Conservation (phyloP, 192 early-diverging fungal genomes). For the Kappamyces sp. region DNA sequence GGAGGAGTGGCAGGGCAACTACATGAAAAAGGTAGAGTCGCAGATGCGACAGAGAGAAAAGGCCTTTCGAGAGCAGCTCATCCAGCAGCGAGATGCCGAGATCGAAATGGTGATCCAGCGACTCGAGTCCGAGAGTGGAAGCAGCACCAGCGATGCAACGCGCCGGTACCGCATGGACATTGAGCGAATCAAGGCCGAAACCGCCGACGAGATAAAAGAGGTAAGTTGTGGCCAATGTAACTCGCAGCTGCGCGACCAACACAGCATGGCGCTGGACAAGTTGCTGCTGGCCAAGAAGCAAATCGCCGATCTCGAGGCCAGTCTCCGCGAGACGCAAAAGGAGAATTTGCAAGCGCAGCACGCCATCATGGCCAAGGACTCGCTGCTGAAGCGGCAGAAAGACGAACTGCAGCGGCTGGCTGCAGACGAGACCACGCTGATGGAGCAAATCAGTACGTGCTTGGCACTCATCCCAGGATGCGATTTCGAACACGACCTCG, state of each 20-base stretch:
- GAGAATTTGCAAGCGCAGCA: conserved; percentile 39
- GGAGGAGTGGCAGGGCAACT: conserved; percentile 49
- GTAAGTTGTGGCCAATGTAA: conserved; percentile 1
- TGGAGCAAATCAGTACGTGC: conserved; percentile 25
- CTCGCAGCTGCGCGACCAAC: conserved; percentile 40
- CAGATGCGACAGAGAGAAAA: conserved; percentile 46
- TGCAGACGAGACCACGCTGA: conserved; percentile 37
- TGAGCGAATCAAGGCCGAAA: conserved; percentile 41
- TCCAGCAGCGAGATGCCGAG: conserved; percentile 52
- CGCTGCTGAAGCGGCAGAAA: conserved; percentile 37
- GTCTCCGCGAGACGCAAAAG: conserved; percentile 35
- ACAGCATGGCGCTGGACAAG: conserved; percentile 47
- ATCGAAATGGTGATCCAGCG: conserved; percentile 53
- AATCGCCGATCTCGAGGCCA: conserved; percentile 23
- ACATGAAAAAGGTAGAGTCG: conserved; percentile 41
- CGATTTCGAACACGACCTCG: conserved; percentile 29
- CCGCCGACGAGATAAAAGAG: conserved; percentile 47
- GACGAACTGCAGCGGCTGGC: conserved; percentile 37
- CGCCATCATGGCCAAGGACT: conserved; percentile 31
- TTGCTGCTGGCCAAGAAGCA: conserved; percentile 30
- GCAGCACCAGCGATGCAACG: conserved; percentile 37
- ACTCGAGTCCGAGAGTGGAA: conserved; percentile 48
- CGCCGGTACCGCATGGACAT: conserved; percentile 47
- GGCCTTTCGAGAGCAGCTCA: conserved; percentile 45
- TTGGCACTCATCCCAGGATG: conserved; percentile 15